Evolutionary conservation across 257 asterid species (phyloP).

Genomic region (Nicotiana sylvestris): DNA sequence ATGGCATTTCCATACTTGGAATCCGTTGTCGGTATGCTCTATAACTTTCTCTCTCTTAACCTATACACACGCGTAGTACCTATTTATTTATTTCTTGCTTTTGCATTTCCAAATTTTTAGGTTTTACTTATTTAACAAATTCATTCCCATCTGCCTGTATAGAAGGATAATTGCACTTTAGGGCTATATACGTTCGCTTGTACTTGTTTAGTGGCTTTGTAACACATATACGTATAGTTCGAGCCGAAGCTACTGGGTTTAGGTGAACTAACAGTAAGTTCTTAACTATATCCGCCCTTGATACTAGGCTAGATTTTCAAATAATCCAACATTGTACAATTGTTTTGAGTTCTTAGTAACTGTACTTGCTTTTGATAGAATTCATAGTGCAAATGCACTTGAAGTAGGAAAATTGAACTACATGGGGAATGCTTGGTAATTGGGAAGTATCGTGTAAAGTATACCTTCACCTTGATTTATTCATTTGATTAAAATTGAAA

Average conservation of each 20-base stretch:
- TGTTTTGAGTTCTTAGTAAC: not conserved
- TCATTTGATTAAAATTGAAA: not conserved
- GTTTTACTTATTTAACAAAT: no score
- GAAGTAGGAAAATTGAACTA: not conserved
- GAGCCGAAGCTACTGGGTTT: no score
- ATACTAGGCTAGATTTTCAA: not conserved
- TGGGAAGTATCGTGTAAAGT: not conserved
- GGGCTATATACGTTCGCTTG: not conserved
- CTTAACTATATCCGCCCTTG: no score
- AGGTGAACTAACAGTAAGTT: no score
- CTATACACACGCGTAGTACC: not conserved
- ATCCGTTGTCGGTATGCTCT: constrained; percentile 58
- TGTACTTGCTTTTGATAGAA: not conserved
- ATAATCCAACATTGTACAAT: not conserved
- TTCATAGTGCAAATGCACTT: not conserved
- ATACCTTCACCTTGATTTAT: not conserved
- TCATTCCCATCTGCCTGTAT: not conserved
- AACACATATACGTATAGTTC: no score
- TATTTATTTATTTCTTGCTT: not conserved
- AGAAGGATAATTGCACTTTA: not conserved
- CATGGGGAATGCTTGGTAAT: not conserved
- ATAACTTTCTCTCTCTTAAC: not conserved
- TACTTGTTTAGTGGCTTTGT: no score
- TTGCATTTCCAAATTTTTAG: not conserved
- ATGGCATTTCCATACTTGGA: constrained; percentile 91